These are phyloP conservation scores for Boletus subcaerulescens DNA, from an alignment of 768 basidiomycete species.

Conservation along the genomic window DNA sequence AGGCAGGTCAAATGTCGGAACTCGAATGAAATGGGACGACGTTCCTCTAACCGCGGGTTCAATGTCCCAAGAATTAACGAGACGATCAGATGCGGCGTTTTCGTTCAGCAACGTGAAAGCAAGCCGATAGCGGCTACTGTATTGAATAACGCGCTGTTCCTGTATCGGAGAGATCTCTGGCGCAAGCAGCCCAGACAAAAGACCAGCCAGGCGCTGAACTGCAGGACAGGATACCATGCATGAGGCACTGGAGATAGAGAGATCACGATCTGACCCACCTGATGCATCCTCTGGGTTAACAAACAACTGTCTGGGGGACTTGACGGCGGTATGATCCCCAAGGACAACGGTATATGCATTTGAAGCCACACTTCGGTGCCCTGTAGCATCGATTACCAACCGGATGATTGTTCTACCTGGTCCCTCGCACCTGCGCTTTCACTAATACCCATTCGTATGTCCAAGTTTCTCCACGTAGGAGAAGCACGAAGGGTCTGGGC, in stretches of 20 bases:
- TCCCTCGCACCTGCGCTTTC: slow-evolving; percentile 35
- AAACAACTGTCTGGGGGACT: slow-evolving; percentile 17
- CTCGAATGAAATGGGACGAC: slow-evolving; percentile 28
- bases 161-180: slow-evolving; percentile 47
- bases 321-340: slow-evolving; percentile 25
- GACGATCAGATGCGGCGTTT: slow-evolving; percentile 66
- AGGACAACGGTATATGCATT: slow-evolving; percentile 23
- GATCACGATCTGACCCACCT: slow-evolving; percentile 20
- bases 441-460: slow-evolving; percentile 32
- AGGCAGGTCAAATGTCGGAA: slow-evolving; percentile 15
- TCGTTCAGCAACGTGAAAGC: slow-evolving; percentile 94
- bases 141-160: slow-evolving; percentile 61
- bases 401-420: neutral
- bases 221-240: slow-evolving; percentile 20
- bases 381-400: slow-evolving; percentile 15
- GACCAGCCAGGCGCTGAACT: slow-evolving; percentile 38
- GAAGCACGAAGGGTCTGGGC: slow-evolving; percentile 12
- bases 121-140: slow-evolving; percentile 77
- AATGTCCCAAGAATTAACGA: slow-evolving; percentile 72
- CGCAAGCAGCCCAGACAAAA: slow-evolving; percentile 39
- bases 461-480: slow-evolving; percentile 44
- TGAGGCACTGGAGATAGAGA: slow-evolving; percentile 6
- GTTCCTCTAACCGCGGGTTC: slow-evolving; percentile 58
- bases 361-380: slow-evolving; percentile 2
- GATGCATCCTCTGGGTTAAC: slow-evolving; percentile 26